A percentile compares a stretch with the other conserved stretches of the same genome.
Conservation (phyloP, 345 rosid genomes). For the Noccaea bulbosa region DNA sequence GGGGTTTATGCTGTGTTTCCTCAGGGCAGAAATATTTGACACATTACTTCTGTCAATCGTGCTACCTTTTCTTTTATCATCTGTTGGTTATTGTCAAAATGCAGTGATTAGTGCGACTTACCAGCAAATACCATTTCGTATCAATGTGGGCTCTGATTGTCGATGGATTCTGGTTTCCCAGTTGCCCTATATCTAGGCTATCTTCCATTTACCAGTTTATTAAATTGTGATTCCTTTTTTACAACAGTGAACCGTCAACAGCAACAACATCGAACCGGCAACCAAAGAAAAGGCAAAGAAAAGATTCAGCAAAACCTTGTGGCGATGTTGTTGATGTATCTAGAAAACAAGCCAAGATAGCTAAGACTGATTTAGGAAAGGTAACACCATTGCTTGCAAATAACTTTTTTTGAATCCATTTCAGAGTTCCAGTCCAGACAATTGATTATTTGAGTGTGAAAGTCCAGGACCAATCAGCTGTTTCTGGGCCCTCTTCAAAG, state of each 20-base stretch:
- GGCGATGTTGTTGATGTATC: conserved; percentile 56
- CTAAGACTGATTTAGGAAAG: conserved; percentile 52
- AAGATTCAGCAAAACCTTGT: conserved; percentile 57
- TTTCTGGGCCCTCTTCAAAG: conserved; percentile 51
- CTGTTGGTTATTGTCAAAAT: background rate
- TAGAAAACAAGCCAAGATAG: conserved; percentile 60
- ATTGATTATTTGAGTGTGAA: conserved; percentile 49
- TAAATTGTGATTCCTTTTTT: conserved; percentile 12
- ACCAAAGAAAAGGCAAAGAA: conserved; percentile 83
- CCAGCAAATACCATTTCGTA: background rate
- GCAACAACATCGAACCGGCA: conserved; percentile 55
- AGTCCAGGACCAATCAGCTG: conserved; percentile 50
- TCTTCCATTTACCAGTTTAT: conserved; percentile 11
- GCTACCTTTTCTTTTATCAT: background rate
- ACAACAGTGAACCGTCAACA: conserved; percentile 63
- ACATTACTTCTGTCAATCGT: background rate
- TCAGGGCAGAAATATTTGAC: background rate
- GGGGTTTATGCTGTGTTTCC: conserved; percentile 13
- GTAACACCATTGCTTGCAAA: conserved; percentile 45
- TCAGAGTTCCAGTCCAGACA: conserved; percentile 42
- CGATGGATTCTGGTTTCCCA: background rate
- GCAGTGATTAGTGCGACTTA: background rate
- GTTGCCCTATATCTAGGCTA: background rate
- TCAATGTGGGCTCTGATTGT: background rate
- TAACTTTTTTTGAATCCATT: conserved; percentile 40